Conservation (phyloP, 768 basidiomycete species). For the Tremella yokohamensis region DNA sequence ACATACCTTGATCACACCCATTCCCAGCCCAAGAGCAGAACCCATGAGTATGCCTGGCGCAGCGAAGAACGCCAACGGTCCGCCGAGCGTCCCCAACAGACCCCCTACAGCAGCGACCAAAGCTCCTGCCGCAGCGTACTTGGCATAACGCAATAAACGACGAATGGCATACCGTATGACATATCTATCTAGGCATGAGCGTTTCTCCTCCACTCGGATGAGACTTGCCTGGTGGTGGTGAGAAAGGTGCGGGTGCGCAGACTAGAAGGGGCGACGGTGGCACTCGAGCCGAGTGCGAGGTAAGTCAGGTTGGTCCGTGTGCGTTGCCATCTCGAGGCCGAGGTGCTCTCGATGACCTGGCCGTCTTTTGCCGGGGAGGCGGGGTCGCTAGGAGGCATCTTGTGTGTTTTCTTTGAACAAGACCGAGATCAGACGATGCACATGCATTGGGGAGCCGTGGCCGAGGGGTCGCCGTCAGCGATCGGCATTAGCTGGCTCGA, state of each 20-base stretch:
- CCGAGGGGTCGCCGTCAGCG: no score
- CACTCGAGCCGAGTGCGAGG: conserved; percentile 31
- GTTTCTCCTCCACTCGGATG: background rate
- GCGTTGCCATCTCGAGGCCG: background rate
- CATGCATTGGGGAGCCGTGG: no score
- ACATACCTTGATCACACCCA: conserved; percentile 37
- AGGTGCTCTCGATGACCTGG: no score
- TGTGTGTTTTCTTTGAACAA: no score
- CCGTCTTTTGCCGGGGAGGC: no score
- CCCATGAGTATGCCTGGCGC: conserved; percentile 37
- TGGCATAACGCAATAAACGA: conserved; percentile 39
- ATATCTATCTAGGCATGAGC: conserved; percentile 27
- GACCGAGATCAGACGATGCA: no score
- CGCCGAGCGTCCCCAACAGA: conserved; percentile 37
- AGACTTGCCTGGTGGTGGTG: conserved; percentile 36
- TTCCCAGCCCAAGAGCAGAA: conserved; percentile 38
- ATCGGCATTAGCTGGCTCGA: no score
- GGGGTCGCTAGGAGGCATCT: no score
- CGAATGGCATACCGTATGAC: conserved; percentile 33
- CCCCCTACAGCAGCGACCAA: conserved; percentile 28
- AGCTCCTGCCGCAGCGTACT: conserved; percentile 40
- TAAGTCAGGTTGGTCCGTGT: conserved; percentile 38
- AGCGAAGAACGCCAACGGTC: conserved; percentile 43
- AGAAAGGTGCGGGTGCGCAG: conserved; percentile 29
- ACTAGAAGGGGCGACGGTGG: conserved; percentile 29